Evolutionary conservation across 2,329 filamentous ascomycete genomes (phyloP), one percentile per base, ranked within the genome.

Genomic region (Xylariaceae sp.): DNA sequence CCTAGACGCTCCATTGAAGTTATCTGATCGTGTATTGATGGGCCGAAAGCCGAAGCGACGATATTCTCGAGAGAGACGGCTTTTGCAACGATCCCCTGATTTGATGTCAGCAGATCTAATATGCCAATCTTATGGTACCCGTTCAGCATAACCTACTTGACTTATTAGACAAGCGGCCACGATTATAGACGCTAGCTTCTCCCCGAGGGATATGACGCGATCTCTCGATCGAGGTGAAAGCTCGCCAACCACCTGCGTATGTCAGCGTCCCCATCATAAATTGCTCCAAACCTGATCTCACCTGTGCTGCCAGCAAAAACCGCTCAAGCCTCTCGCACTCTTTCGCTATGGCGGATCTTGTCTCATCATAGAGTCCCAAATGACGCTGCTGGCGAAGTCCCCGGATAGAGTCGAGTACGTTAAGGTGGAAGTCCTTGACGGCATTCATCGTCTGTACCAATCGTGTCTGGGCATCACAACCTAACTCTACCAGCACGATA

Each of bases 291-390:
- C 6, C 11, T 26, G 11, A 11, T 6, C 7, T 30, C 30, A 61
- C 72, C 57, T 76, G 73, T 18, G 74, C 71, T n/a, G 72, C 73
- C 49, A 74, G 66, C 38, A 78, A 57, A 38, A 77, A 74, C 54
- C 65, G 70, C 48, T 66, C 62, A 38, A 78, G 56, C 28, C 54
- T 63, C 39, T 69, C 63, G 45, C 74, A 78, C 52, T 78, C 74
- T 19, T 57, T 64, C 41, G 66, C 66, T 42, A 76, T 70, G 9
- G 61, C 63, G 11, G 59, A 59, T 11, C 53, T 64, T 49, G 69
- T 73, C 9, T 57, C 46, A 26, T 67, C 61, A 37, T 63, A 57
- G 6, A 26, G 59, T 63, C 29, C 64, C 71, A 31, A 19, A 11
- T 11, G 22, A 6, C 22, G 41, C 13, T 38, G 37, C 31, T 42